Percentiles rank a stretch among this genome's conserved stretches.
Evolutionary conservation across 169 alveolate genomes (phyloP).

Genomic region (Plasmodium yoelii): DNA sequence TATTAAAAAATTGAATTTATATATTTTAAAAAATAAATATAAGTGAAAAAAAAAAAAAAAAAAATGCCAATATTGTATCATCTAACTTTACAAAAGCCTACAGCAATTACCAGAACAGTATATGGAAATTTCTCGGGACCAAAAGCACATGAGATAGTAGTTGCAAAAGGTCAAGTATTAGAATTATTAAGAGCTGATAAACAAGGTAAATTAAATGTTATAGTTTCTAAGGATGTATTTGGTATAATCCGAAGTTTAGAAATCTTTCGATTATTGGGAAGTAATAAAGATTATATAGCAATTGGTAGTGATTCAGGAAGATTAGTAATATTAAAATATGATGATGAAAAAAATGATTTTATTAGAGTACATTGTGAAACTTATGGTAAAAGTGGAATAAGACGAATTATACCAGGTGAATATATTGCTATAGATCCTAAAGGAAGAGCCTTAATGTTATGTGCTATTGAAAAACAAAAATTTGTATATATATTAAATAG

Average conservation of each 20-base stretch:
- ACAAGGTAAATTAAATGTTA: conserved; percentile 92
- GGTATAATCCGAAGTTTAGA: conserved; percentile 95
- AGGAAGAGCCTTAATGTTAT: conserved; percentile 99
- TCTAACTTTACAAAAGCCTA: conserved; percentile 96
- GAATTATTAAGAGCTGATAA: conserved; percentile 96
- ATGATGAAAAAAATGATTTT: conserved; percentile 89
- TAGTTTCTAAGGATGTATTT: conserved; percentile 93
- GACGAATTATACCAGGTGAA: conserved; percentile 98
- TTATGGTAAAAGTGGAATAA: conserved; percentile 97
- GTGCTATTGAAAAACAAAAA: conserved; percentile 99
- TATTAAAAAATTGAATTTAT: background rate
- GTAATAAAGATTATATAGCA: conserved; percentile 94
- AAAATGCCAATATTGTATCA: conserved; percentile 96
- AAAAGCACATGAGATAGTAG: conserved; percentile 97
- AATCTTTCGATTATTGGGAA: conserved; percentile 94
- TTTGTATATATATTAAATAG: conserved; percentile 97
- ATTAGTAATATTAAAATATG: conserved; percentile 94
- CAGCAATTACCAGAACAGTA: conserved; percentile 96
- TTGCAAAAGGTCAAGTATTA: conserved; percentile 95
- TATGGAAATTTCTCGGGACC: conserved; percentile 99
- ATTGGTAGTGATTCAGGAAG: conserved; percentile 98
- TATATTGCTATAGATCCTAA: conserved; percentile 99
- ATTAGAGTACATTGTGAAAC: conserved; percentile 97
- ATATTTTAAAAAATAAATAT: background rate
- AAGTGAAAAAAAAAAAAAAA: background rate